These are phyloP conservation scores for Neckera pumila DNA, from an alignment of 225 moss, liverwort and hornwort species.

Conservation along the genomic window DNA sequence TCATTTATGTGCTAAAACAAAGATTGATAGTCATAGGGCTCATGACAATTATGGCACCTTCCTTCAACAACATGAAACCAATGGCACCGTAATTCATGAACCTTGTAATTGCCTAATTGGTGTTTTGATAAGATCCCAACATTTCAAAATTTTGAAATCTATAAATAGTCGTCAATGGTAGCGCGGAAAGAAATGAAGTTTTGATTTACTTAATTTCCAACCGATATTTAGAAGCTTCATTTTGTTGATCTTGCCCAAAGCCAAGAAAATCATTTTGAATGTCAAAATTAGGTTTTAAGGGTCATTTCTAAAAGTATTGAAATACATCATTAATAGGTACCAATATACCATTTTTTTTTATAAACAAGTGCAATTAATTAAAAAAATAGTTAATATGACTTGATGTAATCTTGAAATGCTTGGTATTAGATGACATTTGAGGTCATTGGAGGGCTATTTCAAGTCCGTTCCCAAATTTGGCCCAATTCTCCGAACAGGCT, in stretches of 20 bases:
- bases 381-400: neutral
- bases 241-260: neutral
- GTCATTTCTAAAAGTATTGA: neutral
- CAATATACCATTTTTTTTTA: neutral
- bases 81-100: rapidly evolving
- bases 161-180: neutral
- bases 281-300: neutral
- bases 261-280: neutral
- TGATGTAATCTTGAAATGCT: neutral
- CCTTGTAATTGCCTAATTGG: neutral
- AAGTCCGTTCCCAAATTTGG: no score
- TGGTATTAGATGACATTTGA: no score
- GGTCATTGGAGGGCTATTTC: no score
- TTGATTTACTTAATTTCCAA: neutral
- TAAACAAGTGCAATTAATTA: neutral
- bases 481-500: no score
- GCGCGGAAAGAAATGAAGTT: rapidly evolving
- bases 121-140: neutral
- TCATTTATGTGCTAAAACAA: neutral
- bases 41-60: neutral
- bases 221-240: rapidly evolving
- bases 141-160: neutral
- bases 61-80: neutral
- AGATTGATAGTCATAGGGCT: no score
- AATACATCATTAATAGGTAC: neutral